A percentile compares a stretch with the other conserved stretches of the same genome.
phyloP scores from a whole-genome alignment of 1,284 basidiomycete species.

The Trichosporon sp. region DNA sequence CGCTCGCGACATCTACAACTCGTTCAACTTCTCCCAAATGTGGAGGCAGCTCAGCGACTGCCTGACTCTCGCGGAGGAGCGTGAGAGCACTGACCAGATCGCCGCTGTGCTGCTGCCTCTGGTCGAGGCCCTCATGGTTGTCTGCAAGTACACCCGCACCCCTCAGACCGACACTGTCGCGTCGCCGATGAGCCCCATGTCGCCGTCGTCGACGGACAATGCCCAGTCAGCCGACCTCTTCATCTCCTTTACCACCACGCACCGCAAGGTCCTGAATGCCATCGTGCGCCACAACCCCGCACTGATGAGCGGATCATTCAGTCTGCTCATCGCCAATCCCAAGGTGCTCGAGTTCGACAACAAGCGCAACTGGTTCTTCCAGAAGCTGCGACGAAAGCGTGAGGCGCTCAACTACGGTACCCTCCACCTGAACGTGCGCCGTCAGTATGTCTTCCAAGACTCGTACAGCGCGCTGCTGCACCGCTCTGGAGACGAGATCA shows the following conservation, averaged over 20 bases:
- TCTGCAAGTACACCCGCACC: slow-evolving; percentile 72
- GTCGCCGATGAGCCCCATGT: slow-evolving; percentile 49
- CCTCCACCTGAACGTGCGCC: slow-evolving; percentile 84
- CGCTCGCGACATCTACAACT: slow-evolving; percentile 75
- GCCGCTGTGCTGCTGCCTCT: slow-evolving; percentile 84
- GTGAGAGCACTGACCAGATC: slow-evolving; percentile 73
- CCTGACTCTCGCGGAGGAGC: slow-evolving; percentile 71
- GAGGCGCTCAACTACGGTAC: slow-evolving; percentile 66
- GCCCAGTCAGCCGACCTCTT: slow-evolving; percentile 65
- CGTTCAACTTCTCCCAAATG: slow-evolving; percentile 75
- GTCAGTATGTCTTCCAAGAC: slow-evolving; percentile 93
- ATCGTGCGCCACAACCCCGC: slow-evolving; percentile 99
- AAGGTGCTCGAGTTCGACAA: slow-evolving; percentile 99
- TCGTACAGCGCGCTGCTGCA: slow-evolving; percentile 89
- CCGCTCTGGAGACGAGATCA: slow-evolving; percentile 91
- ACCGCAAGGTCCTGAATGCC: slow-evolving; percentile 89
- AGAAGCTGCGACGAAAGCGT: slow-evolving; percentile 85
- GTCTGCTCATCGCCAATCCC: slow-evolving; percentile 89
- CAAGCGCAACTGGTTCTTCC: slow-evolving; percentile 97
- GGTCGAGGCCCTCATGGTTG: slow-evolving; percentile 94
- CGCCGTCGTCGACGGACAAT: slow-evolving; percentile 43
- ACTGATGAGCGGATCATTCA: slow-evolving; percentile 96
- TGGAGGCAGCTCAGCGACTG: slow-evolving; percentile 84
- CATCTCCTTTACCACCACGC: slow-evolving; percentile 87
- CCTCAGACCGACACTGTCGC: slow-evolving; percentile 31